Percentiles rank a stretch among this genome's conserved stretches.
Evolutionary conservation across 2,329 filamentous ascomycete species (phyloP).

Genomic region (Phialocephala sp.): DNA sequence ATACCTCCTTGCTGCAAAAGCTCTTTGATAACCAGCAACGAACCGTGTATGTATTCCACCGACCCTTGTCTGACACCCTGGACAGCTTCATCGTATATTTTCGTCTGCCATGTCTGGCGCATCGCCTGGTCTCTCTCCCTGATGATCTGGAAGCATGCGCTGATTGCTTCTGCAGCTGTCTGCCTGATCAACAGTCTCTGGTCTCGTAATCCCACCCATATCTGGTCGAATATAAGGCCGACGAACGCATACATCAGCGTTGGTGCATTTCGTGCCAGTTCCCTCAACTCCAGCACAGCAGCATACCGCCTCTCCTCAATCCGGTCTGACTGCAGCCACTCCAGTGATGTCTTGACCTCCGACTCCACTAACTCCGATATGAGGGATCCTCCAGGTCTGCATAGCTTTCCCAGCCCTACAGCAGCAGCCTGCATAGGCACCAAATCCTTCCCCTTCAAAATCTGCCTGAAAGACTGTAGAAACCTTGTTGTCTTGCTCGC

Average conservation of each 20-base stretch:
- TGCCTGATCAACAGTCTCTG: conserved; percentile 89
- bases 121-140: conserved; percentile 88
- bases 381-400: conserved; percentile 88
- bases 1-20: conserved; percentile 93
- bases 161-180: conserved; percentile 90
- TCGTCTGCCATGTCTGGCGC: conserved; percentile 85
- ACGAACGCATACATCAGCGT: conserved; percentile 97
- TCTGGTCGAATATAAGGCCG: conserved; percentile 91
- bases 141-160: conserved; percentile 95
- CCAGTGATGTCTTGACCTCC: conserved; percentile 93
- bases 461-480: conserved; percentile 84
- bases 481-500: conserved; percentile 95
- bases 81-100: conserved; percentile 87
- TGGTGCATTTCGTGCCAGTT: conserved; percentile 89
- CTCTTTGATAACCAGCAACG: conserved; percentile 89
- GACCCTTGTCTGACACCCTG: conserved; percentile 80
- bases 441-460: conserved; percentile 89
- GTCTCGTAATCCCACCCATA: conserved; percentile 94
- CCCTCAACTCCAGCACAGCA: conserved; percentile 87
- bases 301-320: conserved; percentile 93
- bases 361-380: conserved; percentile 96
- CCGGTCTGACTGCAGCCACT: conserved; percentile 95
- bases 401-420: conserved; percentile 85
- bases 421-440: conserved; percentile 90
- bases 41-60: conserved; percentile 91